phyloP scores from a whole-genome alignment of 352 stramenopile species.

The Phytopythium litorale region DNA sequence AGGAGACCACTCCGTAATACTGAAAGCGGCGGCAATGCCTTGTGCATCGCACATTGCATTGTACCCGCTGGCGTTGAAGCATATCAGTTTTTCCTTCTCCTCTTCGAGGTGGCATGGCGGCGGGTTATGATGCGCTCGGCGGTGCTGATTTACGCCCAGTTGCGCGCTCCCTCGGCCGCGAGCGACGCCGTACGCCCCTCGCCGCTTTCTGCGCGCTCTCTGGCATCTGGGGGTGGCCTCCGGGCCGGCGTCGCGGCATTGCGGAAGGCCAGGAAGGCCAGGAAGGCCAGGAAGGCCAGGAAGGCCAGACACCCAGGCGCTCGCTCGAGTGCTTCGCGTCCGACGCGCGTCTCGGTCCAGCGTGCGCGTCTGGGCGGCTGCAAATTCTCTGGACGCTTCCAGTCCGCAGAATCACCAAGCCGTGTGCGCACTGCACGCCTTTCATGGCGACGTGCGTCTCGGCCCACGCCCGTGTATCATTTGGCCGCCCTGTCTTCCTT shows the following conservation, averaged over 20 bases:
- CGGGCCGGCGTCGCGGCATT: neutral
- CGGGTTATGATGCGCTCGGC: neutral
- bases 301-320: neutral
- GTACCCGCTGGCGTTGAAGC: neutral
- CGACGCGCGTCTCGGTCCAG: neutral
- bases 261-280: neutral
- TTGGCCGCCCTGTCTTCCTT: conserved; percentile 1
- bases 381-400: neutral
- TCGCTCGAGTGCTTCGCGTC: neutral
- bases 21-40: neutral
- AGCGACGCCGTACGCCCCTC: neutral
- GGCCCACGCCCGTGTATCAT: neutral
- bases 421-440: neutral
- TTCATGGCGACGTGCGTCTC: neutral
- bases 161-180: neutral
- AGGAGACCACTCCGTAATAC: neutral
- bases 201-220: neutral
- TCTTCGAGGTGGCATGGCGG: too few relatives aligned
- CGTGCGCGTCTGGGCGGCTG: neutral
- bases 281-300: too few relatives aligned
- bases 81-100: conserved; percentile 3
- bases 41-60: too few relatives aligned
- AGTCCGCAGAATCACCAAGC: neutral
- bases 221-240: neutral
- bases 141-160: conserved; percentile 4